Conservation (phyloP, 257 asterid genomes). For the Penstemon barbatus region DNA sequence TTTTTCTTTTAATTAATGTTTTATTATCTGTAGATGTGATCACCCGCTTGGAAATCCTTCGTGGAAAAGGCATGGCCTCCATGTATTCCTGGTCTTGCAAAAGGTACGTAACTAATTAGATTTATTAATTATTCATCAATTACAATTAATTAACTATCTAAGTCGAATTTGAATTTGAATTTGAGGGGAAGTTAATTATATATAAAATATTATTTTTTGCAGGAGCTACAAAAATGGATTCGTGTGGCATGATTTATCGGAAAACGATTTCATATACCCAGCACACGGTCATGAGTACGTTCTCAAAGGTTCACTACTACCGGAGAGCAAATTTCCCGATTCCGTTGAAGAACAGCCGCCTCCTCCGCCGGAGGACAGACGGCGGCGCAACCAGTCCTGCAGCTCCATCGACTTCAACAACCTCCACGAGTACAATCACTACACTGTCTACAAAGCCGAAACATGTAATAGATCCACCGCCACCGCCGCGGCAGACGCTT, state of each 20-base stretch:
- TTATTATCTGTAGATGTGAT: constrained; percentile 52
- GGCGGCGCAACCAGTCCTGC: constrained; percentile 82
- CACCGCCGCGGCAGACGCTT: constrained; percentile 56
- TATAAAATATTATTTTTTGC: not conserved
- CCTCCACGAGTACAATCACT: constrained; percentile 44
- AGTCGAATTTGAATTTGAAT: not conserved
- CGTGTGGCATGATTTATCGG: constrained; percentile 93
- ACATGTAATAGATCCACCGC: constrained; percentile 28
- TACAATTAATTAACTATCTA: not conserved
- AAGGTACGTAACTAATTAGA: constrained; percentile 35
- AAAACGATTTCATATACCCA: constrained; percentile 73
- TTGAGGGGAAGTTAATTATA: not conserved
- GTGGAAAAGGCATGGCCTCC: constrained; percentile 79
- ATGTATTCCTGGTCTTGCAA: constrained; percentile 89
- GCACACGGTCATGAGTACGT: constrained; percentile 79
- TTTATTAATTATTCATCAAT: not conserved
- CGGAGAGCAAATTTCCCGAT: constrained; percentile 33
- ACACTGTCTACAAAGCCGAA: constrained; percentile 58
- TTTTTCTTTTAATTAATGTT: not conserved
- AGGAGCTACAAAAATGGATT: constrained; percentile 88
- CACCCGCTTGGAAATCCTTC: constrained; percentile 66
- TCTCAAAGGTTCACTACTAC: constrained; percentile 72
- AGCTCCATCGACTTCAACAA: constrained; percentile 58
- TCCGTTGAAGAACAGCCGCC: constrained; percentile 24
- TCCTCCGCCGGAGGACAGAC: constrained; percentile 29